These are phyloP conservation scores for Leishmania tropica DNA, from an alignment of 208 protist genomes.

Conservation along the genomic window DNA sequence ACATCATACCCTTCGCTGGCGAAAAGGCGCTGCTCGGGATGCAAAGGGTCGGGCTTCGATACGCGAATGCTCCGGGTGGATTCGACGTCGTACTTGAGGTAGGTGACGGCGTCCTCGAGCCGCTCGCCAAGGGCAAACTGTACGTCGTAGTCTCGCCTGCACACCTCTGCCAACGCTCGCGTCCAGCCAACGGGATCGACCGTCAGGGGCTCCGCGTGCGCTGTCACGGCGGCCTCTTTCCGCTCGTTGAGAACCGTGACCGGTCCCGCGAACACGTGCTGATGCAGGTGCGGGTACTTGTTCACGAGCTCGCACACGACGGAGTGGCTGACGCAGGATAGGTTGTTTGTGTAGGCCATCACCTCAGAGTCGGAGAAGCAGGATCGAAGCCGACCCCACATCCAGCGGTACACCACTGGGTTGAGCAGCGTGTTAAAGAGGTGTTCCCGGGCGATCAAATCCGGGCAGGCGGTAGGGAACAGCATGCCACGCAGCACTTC, in stretches of 20 bases:
- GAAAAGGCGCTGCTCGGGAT: conserved; percentile 31
- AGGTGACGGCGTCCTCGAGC: conserved; percentile 52
- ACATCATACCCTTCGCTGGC: conserved; percentile 63
- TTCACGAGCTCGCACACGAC: conserved; percentile 57
- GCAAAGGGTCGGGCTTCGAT: conserved; percentile 32
- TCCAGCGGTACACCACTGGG: conserved; percentile 64
- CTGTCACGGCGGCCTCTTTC: conserved; percentile 31
- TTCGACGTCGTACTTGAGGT: conserved; percentile 71
- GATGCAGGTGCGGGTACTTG: conserved; percentile 53
- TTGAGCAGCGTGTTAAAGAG: conserved; percentile 66
- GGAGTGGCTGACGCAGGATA: conserved; percentile 63
- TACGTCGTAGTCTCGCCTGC: conserved; percentile 49
- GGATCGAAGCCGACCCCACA: conserved; percentile 53
- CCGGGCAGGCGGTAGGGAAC: conserved; percentile 38
- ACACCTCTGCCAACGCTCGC: conserved; percentile 57
- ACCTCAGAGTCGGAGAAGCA: conserved; percentile 52
- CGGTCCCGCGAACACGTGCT: conserved; percentile 44
- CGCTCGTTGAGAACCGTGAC: conserved; percentile 27
- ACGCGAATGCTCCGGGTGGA: conserved; percentile 59
- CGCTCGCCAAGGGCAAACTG: conserved; percentile 61
- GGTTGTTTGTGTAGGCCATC: conserved; percentile 74
- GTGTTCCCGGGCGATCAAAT: conserved; percentile 61
- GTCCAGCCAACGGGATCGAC: conserved; percentile 83
- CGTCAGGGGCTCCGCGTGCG: conserved; percentile 61
- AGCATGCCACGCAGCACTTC: conserved; percentile 57